These are phyloP conservation scores for Hypsizygus marmoreus DNA, from an alignment of 768 basidiomycete species.

Conservation along the genomic window DNA sequence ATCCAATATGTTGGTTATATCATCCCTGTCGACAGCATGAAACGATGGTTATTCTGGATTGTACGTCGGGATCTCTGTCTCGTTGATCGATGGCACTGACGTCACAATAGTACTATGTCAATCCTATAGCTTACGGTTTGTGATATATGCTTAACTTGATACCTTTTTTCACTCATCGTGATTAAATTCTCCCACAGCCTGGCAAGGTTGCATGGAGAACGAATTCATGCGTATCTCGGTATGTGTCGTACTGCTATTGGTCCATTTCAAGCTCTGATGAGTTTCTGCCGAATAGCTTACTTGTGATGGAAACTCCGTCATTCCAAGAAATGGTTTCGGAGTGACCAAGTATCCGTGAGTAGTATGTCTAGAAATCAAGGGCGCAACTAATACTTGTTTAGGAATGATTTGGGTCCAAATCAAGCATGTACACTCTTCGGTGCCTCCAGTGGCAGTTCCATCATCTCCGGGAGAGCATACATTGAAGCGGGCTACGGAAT, in stretches of 20 bases:
- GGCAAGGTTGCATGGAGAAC: conserved; percentile 81
- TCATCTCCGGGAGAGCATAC: conserved; percentile 64
- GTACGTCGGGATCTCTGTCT: conserved; percentile 37
- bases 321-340: conserved; percentile 64
- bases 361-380: too few species aligned
- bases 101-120: conserved; percentile 64
- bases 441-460: conserved; percentile 52
- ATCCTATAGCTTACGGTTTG: conserved; percentile 74
- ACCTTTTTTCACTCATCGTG: background rate
- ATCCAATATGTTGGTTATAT: conserved; percentile 73
- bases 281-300: conserved; percentile 39
- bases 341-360: conserved; percentile 64
- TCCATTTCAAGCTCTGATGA: background rate
- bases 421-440: conserved; percentile 82
- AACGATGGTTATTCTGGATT: conserved; percentile 86
- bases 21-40: conserved; percentile 69
- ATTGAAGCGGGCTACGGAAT: conserved; percentile 56
- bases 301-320: conserved; percentile 66
- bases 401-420: conserved; percentile 57
- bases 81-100: background rate
- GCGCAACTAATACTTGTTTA: too few species aligned
- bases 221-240: conserved; percentile 77
- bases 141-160: too few species aligned
- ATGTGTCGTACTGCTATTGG: too few species aligned
- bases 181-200: conserved; percentile 46